Conservation (phyloP, 805 yeast species). For the Allodekkera sacchari region DNA sequence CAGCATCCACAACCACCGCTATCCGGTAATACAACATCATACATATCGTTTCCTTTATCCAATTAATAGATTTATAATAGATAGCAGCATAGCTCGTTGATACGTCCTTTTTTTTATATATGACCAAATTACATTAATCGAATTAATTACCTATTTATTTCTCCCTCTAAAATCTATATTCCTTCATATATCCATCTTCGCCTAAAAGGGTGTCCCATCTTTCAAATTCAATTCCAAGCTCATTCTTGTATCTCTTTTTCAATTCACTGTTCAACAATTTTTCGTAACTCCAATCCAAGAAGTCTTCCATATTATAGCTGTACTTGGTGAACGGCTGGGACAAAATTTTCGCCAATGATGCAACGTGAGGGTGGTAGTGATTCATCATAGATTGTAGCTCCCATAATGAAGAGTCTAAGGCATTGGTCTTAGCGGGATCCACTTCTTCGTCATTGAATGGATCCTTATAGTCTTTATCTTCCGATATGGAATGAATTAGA, state of each 20-base stretch:
- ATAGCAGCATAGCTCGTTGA: not conserved
- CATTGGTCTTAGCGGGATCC: constrained; percentile 74
- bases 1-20: too few relatives aligned
- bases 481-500: constrained; percentile 54
- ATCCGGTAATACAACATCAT: too few relatives aligned
- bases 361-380: constrained; percentile 94
- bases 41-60: not conserved
- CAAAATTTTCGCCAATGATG: constrained; percentile 82
- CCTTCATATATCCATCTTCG: constrained; percentile 17
- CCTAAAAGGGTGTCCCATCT: constrained; percentile 34
- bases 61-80: not conserved
- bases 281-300: constrained; percentile 82
- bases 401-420: constrained; percentile 86
- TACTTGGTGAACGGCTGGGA: constrained; percentile 86
- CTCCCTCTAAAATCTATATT: constrained; percentile 10
- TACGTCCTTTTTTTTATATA: constrained; percentile 7
- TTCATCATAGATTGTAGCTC: constrained; percentile 66
- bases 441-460: constrained; percentile 55
- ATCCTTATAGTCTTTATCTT: constrained; percentile 35
- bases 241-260: constrained; percentile 55
- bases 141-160: not conserved
- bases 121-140: not conserved
- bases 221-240: constrained; percentile 75
- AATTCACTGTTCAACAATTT: constrained; percentile 56
- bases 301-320: constrained; percentile 85